Base-by-base conservation (phyloP, 1,284 basidiomycete genomes). In the Microbotryomycetes sp. region DNA sequence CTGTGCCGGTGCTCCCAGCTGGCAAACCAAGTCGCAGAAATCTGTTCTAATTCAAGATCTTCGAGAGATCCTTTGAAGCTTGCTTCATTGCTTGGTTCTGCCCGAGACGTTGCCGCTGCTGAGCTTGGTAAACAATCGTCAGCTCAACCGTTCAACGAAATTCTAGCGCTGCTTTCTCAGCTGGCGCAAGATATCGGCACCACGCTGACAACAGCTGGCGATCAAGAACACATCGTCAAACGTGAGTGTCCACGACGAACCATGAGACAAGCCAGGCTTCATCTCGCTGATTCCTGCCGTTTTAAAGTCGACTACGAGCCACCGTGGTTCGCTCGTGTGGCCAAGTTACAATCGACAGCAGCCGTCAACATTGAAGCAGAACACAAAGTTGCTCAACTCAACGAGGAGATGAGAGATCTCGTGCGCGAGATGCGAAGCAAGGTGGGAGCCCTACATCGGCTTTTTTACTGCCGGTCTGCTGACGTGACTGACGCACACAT, bases 311-410 rank as follows among this genome's bases (percentile, higher is more conserved):
- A 84, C 54, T 85, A 86, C 6, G 81, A 84, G 1, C 80, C 89
- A 3, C 96, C 96, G 0, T 98, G 94, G 94, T 79, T 91, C 0
- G 79, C 83, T 0, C 83, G 96, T n/a, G 83, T 94, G 4, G 82
- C 83, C n/a, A 84, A 90, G 69, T 85, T 99, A 78, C 90, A 91
- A 74, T 83, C 87, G 0, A 84, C 81, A 25, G 83, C 87, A 1
- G 85, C 89, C 0, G 81, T 90, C 76, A 97, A 97, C 71, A 81
- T 89, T 19, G 93, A 97, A 73, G 90, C 92, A 0, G 93, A 97
- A 74, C 83, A 86, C 52, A 89, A 89, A 75, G 84, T 92, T 9
- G 79, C 83, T 3, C 86, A 89, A 68, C 81, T 96, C 28, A 86
- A 86, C 64, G 92, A 96, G 64, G 91, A 97, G 75, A 84, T 93